Conservation (phyloP, 2,329 filamentous ascomycete species). For the Aspergillus awamori region DNA sequence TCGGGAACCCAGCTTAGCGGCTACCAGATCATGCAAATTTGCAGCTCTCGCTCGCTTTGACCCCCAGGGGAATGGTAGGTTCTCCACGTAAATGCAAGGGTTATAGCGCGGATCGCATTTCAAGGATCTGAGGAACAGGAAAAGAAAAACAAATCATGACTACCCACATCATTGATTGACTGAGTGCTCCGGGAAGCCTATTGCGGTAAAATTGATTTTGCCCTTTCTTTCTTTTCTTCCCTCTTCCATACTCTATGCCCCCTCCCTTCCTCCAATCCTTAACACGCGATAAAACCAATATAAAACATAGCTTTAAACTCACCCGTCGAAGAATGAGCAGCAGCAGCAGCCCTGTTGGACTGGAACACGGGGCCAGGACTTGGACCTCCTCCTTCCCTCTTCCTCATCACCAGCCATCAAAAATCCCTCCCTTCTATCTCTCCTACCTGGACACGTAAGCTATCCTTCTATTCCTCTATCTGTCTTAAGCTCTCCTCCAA, state of each 20-base stretch:
- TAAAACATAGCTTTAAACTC: conserved; percentile 7
- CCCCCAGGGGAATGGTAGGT: conserved; percentile 10
- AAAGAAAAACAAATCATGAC: too few relatives aligned
- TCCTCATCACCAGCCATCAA: neutral
- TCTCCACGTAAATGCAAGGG: conserved; percentile 20
- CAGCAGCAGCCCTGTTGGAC: neutral
- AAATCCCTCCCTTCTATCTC: neutral
- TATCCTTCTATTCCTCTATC: too few relatives aligned
- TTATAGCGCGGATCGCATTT: conserved; percentile 19
- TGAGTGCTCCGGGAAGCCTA: neutral
- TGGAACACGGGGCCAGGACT: neutral
- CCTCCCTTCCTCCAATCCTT: neutral
- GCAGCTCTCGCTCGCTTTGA: conserved; percentile 10
- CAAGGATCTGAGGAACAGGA: conserved; percentile 11
- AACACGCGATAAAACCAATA: neutral
- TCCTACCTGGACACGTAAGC: neutral
- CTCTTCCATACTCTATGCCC: neutral
- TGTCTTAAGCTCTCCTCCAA: too few relatives aligned
- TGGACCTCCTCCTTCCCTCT: neutral
- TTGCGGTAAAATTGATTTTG: neutral
- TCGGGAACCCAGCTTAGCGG: conserved; percentile 18
- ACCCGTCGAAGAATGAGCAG: neutral
- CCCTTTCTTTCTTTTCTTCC: neutral
- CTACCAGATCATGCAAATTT: conserved; percentile 18
- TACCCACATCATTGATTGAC: too few relatives aligned